Conservation (phyloP, 2,329 filamentous ascomycete species). For the Exophiala aquamarina region DNA sequence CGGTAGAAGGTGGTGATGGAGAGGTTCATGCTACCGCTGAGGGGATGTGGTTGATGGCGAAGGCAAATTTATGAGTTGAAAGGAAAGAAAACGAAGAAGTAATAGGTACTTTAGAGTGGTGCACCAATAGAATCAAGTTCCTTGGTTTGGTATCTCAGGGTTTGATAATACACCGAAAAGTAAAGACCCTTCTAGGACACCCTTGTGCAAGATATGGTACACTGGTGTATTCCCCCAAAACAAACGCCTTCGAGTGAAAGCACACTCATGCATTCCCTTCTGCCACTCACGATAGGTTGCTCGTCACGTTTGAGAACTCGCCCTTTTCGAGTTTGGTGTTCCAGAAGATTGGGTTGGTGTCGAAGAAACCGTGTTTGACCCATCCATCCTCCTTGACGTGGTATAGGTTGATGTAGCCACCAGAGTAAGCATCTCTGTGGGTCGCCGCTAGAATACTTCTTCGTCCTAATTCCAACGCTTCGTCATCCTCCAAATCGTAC, state of each 20-base stretch:
- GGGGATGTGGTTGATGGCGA: conserved; percentile 41
- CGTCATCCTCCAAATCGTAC: conserved; percentile 83
- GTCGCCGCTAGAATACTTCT: conserved; percentile 94
- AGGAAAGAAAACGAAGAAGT: neutral
- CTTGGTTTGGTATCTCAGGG: too few species aligned
- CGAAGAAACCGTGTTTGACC: conserved; percentile 97
- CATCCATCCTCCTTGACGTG: conserved; percentile 98
- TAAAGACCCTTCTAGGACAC: too few species aligned
- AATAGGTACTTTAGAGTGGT: neutral
- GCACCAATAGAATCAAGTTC: too few species aligned
- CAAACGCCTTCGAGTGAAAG: too few species aligned
- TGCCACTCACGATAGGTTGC: conserved; percentile 21
- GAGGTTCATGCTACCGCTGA: conserved; percentile 40
- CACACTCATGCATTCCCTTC: conserved; percentile 1
- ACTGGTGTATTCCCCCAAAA: too few species aligned
- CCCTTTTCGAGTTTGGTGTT: conserved; percentile 98
- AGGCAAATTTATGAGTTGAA: conserved; percentile 25
- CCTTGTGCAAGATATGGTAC: too few species aligned
- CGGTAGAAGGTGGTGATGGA: conserved; percentile 38
- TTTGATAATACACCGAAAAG: too few species aligned
- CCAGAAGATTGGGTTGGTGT: conserved; percentile 99
- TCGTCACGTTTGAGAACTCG: conserved; percentile 93
- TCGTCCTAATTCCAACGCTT: conserved; percentile 85
- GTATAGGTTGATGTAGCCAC: conserved; percentile 97
- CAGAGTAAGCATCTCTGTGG: conserved; percentile 96